Conservation (phyloP, 345 rosid species). For the Rhizophora mangle region DNA sequence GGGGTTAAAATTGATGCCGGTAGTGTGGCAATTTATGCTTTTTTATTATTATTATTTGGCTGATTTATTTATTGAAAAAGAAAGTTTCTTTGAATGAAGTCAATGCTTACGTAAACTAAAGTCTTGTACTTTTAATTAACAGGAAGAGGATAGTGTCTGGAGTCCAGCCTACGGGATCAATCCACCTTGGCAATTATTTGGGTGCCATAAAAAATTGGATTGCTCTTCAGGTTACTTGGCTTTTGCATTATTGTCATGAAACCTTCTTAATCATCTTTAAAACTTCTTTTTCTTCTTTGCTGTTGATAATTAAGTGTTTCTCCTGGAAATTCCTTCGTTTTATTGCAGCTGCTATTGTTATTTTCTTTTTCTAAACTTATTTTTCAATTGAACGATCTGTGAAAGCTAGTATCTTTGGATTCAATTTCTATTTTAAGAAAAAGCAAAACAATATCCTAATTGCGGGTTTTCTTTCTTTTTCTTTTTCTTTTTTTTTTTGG, state of each 20-base stretch:
- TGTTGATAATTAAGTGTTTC: neutral
- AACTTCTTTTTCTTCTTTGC: neutral
- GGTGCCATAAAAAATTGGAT: constrained; percentile 91
- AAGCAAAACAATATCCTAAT: neutral
- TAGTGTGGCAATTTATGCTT: neutral
- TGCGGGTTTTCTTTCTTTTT: neutral
- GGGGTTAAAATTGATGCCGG: neutral
- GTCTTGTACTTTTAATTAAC: neutral
- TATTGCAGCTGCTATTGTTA: too few relatives aligned
- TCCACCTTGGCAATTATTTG: constrained; percentile 90
- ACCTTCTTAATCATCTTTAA: neutral
- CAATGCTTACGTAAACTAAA: neutral
- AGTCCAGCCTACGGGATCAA: constrained; percentile 87
- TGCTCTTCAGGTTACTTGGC: constrained; percentile 57
- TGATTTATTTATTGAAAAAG: neutral
- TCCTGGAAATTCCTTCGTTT: too few relatives aligned
- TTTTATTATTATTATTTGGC: neutral
- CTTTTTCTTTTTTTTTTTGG: too few relatives aligned
- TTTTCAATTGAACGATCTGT: too few relatives aligned
- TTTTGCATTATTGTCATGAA: neutral
- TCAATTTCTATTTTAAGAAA: neutral
- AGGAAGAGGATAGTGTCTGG: constrained; percentile 92
- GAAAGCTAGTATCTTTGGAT: neutral
- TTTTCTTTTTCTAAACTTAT: too few relatives aligned
- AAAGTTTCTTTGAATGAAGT: neutral